Base-by-base conservation (phyloP, 2,329 filamentous ascomycete genomes). In the Fusarium compactum region DNA sequence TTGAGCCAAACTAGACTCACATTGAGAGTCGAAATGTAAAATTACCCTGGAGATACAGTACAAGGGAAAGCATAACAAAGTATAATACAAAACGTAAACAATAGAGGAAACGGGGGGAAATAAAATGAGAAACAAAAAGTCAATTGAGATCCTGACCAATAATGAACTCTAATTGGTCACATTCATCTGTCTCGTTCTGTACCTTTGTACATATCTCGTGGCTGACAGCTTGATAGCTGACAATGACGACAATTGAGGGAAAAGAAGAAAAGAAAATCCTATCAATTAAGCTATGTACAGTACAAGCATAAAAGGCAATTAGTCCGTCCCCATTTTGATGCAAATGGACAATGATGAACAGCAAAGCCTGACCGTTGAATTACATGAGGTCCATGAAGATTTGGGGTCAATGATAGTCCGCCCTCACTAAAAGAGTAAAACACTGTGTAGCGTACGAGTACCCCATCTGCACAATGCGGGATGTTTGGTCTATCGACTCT, bases 171-270 rank as follows among this genome's bases (percentile, higher is more conserved):
- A 40, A 71, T 58, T 59, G 46, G 57, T 24, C 22, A 54, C 32
- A 24, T 41, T 9, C 58, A 56, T 45, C 50, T 59, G 34, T 38
- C 34, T 38, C 3, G 11, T 38, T 10, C 32, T 34, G 32, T 18
- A 34, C n/a, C n/a, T n/a, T n/a, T 38, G 32, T 38, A 38, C 41
- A 40, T 65, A 34, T 57, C 44, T 54, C 56, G 53, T 75, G 64
- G 59, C 72, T 71, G 70, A 74, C 56, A 58, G 58, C 51, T 38
- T 71, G 52, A 74, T 66, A 59, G 54, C 44, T 65, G 34, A 48
- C 34, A 62, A 57, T 57, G 58, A 44, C 34, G 58, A 67, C 48
- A 38, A 9, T 38, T 10, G 32, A 38, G 16, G 16, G 32, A 11
- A 30, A 38, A 38, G 5, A 38, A 38, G 32, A 38, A 38, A 38